Base-by-base conservation (phyloP, 2,329 filamentous ascomycete genomes). In the Proliferodiscus dingleyae region DNA sequence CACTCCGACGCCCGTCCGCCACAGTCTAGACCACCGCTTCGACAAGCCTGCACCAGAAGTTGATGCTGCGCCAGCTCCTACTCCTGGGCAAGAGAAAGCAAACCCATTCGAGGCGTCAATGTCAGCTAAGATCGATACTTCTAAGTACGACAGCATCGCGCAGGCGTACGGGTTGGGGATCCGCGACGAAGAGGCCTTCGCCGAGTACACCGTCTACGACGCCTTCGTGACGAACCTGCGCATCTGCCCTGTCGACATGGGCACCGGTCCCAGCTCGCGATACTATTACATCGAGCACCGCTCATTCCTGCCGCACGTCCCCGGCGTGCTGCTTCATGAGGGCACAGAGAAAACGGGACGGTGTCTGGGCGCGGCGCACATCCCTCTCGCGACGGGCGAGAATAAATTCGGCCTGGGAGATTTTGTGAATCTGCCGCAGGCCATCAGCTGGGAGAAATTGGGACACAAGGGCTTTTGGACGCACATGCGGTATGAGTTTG, bases 201-300 rank as follows among this genome's bases (percentile, higher is more conserved):
- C 29, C 10, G 55, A 58, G 23, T 58, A 54, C 36, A 32, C 45
- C 2, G 45, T 58, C 10, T 58, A 56, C 41, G 46, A 58, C 41
- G 55, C 55, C 5, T 58, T 50, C 37, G 32, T 58, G 2, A 55
- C 55, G 32, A 58, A 58, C 28, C 40, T 58, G 41, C 49, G 55
- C 10, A 43, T 58, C 6, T 55, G 53, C n/a, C 55, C 55, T 21
- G 43, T 55, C 1, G 30, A 58, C 13, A 28, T 58, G 39, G 45
- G 46, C 3, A 47, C 50, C 24, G 29, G 24, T n/a, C n/a, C n/a
- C n/a, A n/a, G n/a, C 15, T 52, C 50, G 2, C 48, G 37, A 9
- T 55, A 51, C n/a, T 58, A 55, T 26, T 58, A 58, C 30, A 41
- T 53, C 19, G 55, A 56, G 32, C 49, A 58, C 36, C 52, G 55